Conservation (phyloP, 1,139 yeast genomes). For the Geotrichum australiense region DNA sequence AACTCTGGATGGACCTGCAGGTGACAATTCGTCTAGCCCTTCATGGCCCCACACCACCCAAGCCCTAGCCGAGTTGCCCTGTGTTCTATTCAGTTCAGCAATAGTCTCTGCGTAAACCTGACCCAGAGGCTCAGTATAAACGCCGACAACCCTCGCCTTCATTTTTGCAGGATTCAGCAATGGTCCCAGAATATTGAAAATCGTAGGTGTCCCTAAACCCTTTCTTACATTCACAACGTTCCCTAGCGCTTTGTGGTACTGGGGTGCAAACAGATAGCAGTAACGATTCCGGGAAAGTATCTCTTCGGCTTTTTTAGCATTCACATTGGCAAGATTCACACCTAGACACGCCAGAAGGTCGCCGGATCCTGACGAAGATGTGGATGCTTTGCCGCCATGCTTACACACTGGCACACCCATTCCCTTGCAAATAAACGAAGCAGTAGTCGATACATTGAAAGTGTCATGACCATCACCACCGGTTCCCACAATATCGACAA, state of each 20-base stretch:
- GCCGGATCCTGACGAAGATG: conserved; percentile 89
- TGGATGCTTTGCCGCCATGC: conserved; percentile 96
- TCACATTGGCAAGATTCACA: conserved; percentile 65
- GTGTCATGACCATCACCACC: conserved; percentile 99
- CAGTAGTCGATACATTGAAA: conserved; percentile 89
- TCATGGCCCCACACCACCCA: conserved; percentile 89
- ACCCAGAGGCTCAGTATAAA: conserved; percentile 72
- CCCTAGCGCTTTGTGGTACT: conserved; percentile 92
- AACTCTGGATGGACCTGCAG: conserved; percentile 69
- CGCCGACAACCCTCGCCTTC: conserved; percentile 79
- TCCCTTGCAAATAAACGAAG: conserved; percentile 93
- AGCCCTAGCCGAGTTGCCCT: conserved; percentile 41
- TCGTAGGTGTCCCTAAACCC: conserved; percentile 79
- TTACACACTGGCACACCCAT: conserved; percentile 76
- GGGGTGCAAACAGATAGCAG: conserved; percentile 84
- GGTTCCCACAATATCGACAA: conserved; percentile 90
- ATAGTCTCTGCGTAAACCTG: conserved; percentile 81
- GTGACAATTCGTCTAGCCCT: conserved; percentile 89
- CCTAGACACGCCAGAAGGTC: conserved; percentile 75
- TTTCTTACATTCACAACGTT: conserved; percentile 71
- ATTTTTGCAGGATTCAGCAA: conserved; percentile 85
- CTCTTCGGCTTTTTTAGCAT: conserved; percentile 53
- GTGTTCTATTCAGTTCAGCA: conserved; percentile 41
- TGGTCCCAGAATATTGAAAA: conserved; percentile 91
- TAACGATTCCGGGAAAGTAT: conserved; percentile 53